A percentile compares a stretch with the other conserved stretches of the same genome.
Evolutionary conservation across 2,329 filamentous ascomycete species (phyloP).

Genomic region (Grosmannia huntii): DNA sequence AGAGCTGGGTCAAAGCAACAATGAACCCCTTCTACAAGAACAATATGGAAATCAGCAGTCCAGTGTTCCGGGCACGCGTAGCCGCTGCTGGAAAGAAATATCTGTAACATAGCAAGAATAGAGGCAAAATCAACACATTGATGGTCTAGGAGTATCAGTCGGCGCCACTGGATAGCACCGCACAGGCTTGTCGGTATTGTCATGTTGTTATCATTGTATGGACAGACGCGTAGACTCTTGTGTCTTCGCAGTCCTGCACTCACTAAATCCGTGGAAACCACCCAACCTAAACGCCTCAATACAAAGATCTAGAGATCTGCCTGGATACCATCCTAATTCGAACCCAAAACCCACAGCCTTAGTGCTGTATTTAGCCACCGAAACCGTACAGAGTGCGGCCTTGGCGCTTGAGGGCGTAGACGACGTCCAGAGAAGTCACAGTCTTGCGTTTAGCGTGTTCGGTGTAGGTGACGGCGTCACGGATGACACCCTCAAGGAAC

Average conservation of each 20-base stretch:
- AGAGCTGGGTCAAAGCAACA: conserved; percentile 89
- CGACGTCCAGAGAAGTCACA: conserved; percentile 56
- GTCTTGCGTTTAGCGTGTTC: conserved; percentile 76
- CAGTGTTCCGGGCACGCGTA: conserved; percentile 72
- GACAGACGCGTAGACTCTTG: neutral
- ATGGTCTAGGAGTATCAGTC: neutral
- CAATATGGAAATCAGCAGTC: conserved; percentile 75
- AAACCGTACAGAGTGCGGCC: conserved; percentile 76
- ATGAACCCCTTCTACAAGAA: conserved; percentile 94
- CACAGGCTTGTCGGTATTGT: neutral
- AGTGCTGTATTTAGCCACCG: conserved; percentile 54
- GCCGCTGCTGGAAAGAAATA: conserved; percentile 87
- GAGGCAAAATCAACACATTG: neutral
- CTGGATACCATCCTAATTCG: neutral
- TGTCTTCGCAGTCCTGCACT: neutral
- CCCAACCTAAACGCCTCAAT: neutral
- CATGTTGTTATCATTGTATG: conserved; percentile 4
- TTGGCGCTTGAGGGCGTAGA: conserved; percentile 57
- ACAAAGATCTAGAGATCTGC: conserved; percentile 1
- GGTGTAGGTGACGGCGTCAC: conserved; percentile 66
- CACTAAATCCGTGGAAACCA: neutral
- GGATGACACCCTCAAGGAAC: conserved; percentile 65
- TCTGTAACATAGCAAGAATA: conserved; percentile 34
- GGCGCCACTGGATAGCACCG: neutral
- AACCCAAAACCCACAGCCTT: neutral